Percentiles rank a stretch among this genome's conserved stretches.
phyloP scores from a whole-genome alignment of 2,329 filamentous ascomycete species.

The Didymella segeticola region DNA sequence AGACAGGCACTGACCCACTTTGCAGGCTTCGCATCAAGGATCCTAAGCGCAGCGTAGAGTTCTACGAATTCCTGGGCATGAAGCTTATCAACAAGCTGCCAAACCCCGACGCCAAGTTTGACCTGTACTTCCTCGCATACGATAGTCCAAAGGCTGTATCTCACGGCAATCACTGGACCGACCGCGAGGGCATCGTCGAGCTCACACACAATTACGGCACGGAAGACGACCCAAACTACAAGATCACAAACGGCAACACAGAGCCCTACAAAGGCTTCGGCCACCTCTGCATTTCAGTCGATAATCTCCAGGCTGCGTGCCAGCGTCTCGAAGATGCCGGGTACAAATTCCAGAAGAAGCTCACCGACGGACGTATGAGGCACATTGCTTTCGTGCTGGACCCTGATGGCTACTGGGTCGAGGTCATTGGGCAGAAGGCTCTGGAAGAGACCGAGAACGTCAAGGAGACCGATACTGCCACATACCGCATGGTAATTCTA shows the following conservation, averaged over 20 bases:
- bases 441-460: constrained; percentile 75
- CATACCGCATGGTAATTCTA: constrained; percentile 70
- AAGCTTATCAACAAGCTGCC: constrained; percentile 80
- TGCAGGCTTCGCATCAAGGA: constrained; percentile 81
- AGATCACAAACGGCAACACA: constrained; percentile 85
- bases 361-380: constrained; percentile 75
- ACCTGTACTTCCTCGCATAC: constrained; percentile 94
- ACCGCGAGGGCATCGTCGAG: constrained; percentile 90
- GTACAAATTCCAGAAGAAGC: constrained; percentile 94
- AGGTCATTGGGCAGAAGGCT: constrained; percentile 76
- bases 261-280: constrained; percentile 87
- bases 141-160: constrained; percentile 78
- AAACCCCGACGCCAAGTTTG: constrained; percentile 88
- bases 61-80: constrained; percentile 93
- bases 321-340: constrained; percentile 87
- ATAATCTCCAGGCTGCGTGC: constrained; percentile 84
- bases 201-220: constrained; percentile 87
- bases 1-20: constrained; percentile 10
- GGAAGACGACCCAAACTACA: constrained; percentile 81
- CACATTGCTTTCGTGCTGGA: constrained; percentile 90
- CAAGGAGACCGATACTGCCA: constrained; percentile 73
- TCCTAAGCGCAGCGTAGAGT: constrained; percentile 81
- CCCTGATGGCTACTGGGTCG: constrained; percentile 77
- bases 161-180: constrained; percentile 74
- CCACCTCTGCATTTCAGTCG: constrained; percentile 77